Percentiles rank a stretch among this genome's conserved stretches.
Evolutionary conservation across 257 asterid species (phyloP).

Genomic region (Solanum tarijense): DNA sequence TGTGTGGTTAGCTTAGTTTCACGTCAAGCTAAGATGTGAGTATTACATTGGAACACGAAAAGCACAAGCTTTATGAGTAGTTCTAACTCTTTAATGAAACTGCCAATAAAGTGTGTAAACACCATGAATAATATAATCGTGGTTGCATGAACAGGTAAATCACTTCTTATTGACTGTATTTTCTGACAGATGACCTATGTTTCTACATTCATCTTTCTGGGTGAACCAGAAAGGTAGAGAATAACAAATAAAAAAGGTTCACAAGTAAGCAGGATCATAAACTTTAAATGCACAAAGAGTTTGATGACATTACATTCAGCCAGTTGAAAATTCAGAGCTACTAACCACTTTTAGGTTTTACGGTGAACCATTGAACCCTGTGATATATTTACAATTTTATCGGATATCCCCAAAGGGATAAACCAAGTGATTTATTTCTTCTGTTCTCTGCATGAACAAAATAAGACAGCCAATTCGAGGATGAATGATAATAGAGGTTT

Average conservation of each 20-base stretch:
- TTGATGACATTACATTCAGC: background rate
- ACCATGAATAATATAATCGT: background rate
- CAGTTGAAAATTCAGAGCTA: background rate
- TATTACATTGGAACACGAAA: background rate
- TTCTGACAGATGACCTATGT: background rate
- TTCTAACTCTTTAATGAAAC: background rate
- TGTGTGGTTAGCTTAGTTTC: background rate
- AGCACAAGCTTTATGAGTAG: background rate
- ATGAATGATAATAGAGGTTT: background rate
- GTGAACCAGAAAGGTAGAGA: background rate
- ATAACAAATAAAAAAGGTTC: background rate
- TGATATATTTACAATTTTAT: slow-evolving; percentile 14
- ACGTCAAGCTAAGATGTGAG: background rate
- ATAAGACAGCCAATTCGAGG: background rate
- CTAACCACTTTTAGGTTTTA: background rate
- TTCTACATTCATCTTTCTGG: background rate
- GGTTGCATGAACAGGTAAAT: background rate
- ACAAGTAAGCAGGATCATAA: background rate
- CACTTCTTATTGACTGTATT: background rate
- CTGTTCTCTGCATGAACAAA: background rate
- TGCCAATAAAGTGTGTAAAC: background rate
- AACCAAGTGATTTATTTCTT: background rate
- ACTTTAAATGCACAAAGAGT: background rate
- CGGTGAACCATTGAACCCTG: background rate
- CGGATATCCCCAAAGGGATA: slow-evolving; percentile 26